Percentiles rank a stretch among this genome's conserved stretches.
Conservation (phyloP, 2,329 filamentous ascomycete species). For the Phaeosphaeriaceae sp. region DNA sequence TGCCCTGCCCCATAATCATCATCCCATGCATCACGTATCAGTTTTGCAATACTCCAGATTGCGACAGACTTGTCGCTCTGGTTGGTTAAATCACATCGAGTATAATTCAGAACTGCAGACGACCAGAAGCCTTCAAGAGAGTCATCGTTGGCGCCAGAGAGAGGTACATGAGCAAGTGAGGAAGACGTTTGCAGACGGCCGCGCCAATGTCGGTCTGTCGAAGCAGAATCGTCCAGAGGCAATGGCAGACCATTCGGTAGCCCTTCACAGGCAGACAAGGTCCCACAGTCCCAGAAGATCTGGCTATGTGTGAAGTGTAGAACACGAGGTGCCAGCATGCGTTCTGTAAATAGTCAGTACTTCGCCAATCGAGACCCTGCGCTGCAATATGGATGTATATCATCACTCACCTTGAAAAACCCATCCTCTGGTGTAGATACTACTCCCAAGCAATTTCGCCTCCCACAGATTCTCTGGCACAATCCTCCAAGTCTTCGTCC, state of each 20-base stretch:
- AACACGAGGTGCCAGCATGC: constrained; percentile 35
- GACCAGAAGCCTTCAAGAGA: constrained; percentile 28
- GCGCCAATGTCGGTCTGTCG: constrained; percentile 34
- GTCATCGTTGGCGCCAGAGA: constrained; percentile 20
- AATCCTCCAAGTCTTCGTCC: constrained; percentile 21
- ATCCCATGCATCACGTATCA: constrained; percentile 24
- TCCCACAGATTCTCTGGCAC: constrained; percentile 29
- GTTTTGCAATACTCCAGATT: constrained; percentile 32
- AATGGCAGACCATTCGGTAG: constrained; percentile 29
- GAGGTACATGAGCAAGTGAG: neutral
- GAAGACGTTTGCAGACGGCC: constrained; percentile 24
- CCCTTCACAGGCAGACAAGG: constrained; percentile 31
- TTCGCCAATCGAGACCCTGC: neutral
- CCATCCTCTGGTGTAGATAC: constrained; percentile 33
- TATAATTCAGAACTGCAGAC: constrained; percentile 26
- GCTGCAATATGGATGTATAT: neutral
- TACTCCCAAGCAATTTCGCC: constrained; percentile 18
- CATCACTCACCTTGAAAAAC: constrained; percentile 36
- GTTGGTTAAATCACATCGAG: constrained; percentile 24
- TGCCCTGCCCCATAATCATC: constrained; percentile 32
- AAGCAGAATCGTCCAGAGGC: constrained; percentile 21
- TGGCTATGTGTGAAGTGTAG: constrained; percentile 32
- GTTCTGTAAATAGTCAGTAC: constrained; percentile 19
- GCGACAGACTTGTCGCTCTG: constrained; percentile 27
- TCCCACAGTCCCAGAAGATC: constrained; percentile 38